Percentiles rank a stretch among this genome's conserved stretches.
phyloP scores from a whole-genome alignment of 768 basidiomycete species.

The Rhodosporidiobolus sp. region DNA sequence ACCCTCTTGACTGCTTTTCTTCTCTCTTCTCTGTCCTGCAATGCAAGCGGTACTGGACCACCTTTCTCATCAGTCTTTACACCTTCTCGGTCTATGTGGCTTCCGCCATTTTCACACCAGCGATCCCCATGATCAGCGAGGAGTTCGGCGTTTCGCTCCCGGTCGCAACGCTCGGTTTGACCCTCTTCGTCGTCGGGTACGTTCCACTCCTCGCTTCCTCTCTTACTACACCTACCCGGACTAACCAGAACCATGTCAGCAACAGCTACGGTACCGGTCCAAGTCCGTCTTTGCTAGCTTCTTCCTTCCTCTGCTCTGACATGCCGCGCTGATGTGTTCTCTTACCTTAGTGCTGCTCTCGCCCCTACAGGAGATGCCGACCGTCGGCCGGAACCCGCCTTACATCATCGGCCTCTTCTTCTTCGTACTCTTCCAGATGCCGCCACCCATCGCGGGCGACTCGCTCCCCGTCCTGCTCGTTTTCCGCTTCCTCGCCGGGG shows the following conservation, averaged over 20 bases:
- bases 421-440: constrained; percentile 48
- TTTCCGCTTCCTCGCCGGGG: constrained; percentile 48
- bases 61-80: too few species aligned
- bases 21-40: background rate
- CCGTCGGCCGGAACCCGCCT: constrained; percentile 48
- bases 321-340: background rate
- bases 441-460: constrained; percentile 30
- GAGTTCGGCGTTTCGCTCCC: constrained; percentile 29
- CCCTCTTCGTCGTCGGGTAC: constrained; percentile 46
- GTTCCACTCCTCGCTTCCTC: too few species aligned
- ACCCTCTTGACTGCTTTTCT: constrained; percentile 30
- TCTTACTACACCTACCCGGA: background rate
- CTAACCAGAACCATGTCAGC: too few species aligned
- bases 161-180: constrained; percentile 46
- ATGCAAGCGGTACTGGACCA: constrained; percentile 3
- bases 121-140: constrained; percentile 15
- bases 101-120: too few species aligned
- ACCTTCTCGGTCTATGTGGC: too few species aligned
- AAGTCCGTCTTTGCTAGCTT: constrained; percentile 39
- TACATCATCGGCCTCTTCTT: constrained; percentile 49
- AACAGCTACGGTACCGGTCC: constrained; percentile 47
- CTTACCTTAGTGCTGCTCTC: constrained; percentile 31
- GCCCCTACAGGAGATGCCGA: constrained; percentile 48
- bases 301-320: background rate
- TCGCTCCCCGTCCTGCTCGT: constrained; percentile 39